Evolutionary conservation across 23 red algal species (phyloP).

Genomic region (Gracilaria caudata): DNA sequence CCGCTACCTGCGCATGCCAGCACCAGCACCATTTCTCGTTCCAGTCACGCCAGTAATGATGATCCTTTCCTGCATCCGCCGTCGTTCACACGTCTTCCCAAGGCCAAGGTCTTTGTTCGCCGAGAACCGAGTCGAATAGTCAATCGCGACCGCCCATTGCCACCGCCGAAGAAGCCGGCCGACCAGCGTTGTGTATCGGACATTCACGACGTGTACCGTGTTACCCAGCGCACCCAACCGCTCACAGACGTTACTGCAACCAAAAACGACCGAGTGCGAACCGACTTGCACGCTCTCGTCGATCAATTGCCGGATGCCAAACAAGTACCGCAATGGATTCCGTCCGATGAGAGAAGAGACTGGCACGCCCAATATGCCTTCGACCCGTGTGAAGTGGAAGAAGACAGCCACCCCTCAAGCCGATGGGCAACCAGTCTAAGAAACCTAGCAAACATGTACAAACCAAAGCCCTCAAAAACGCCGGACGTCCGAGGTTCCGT

Average conservation of each 20-base stretch:
- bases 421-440: conserved; percentile 18
- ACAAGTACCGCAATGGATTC: conserved; percentile 17
- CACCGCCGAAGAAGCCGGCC: background rate
- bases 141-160: background rate
- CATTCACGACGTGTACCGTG: conserved; percentile 16
- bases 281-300: background rate
- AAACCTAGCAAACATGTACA: background rate
- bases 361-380: background rate
- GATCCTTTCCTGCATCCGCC: conserved; percentile 24
- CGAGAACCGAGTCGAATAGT: conserved; percentile 12
- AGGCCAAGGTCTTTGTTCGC: conserved; percentile 28
- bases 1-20: conserved; percentile 21
- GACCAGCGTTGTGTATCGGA: conserved; percentile 41
- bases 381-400: conserved; percentile 6
- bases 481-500: background rate
- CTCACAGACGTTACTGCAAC: background rate
- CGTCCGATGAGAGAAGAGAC: conserved; percentile 5
- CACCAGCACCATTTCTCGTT: conserved; percentile 31
- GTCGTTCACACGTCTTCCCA: conserved; percentile 30
- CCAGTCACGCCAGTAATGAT: conserved; percentile 28
- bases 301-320: background rate
- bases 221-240: background rate
- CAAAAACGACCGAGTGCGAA: background rate
- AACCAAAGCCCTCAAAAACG: background rate
- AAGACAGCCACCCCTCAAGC: background rate